Base-by-base conservation (phyloP, 257 asterid genomes). In the Sherardia arvensis region DNA sequence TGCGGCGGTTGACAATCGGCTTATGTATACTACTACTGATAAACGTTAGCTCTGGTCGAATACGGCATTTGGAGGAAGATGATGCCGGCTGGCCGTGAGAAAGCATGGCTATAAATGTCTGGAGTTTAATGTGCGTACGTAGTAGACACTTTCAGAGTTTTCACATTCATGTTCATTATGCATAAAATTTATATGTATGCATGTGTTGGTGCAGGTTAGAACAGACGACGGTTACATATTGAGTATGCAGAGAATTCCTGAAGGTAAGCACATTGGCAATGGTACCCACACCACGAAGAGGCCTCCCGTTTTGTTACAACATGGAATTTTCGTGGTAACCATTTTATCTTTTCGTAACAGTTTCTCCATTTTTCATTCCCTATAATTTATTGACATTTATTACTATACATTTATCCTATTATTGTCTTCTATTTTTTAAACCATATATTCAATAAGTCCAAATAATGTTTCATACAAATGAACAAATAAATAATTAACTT, bases 231-330 rank as follows among this genome's bases (percentile, higher is more conserved):
- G 51, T 15, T 43, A 43, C 7, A 43, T 43, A 43, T 15, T 43
- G 6, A 43, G 51, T 0, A 15, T 43, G 51, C 51, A 43, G 20
- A 43, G 51, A 4, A 43, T 43, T 15, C 51, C 51, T 1, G 51
- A 43, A 43, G 51, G 51, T 1, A 14, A 17, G 51, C 51, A 43
- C 4, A 20, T 1, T 43, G 21, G 21, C 51, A 43, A 43, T 43
- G 51, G 21, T 10, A 43, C 12, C 3, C 29, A 4, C 8, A 55
- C 17, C 14, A 59, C 8, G 1, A 59, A 17, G 21, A 59, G 23
- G 63, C 63, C 32, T 18, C 63, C 63, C 7, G 63, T 59, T 21
- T 29, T 59, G 63, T 17, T 59, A 36, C 63, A 59, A 17, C 63
- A 59, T 59, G 63, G 63, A 4, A 9, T 59, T 59, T 10, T 59